phyloP scores from a whole-genome alignment of 169 alveolate genomes.

The Blepharisma undulans region DNA sequence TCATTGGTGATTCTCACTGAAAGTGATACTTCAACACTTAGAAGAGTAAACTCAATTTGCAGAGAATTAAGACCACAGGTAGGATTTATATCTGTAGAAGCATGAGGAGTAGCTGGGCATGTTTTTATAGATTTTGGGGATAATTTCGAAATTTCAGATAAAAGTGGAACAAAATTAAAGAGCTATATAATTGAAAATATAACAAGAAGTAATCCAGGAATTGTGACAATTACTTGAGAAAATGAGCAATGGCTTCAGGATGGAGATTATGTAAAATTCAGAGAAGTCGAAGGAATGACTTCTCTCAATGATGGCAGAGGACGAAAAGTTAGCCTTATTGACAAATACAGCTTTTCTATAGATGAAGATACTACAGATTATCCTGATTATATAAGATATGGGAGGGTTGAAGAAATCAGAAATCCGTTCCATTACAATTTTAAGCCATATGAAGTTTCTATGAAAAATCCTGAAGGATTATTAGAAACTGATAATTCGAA shows the following conservation, averaged over 20 bases:
- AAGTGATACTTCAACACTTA: slow-evolving; percentile 40
- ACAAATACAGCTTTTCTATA: slow-evolving; percentile 88
- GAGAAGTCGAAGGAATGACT: slow-evolving; percentile 96
- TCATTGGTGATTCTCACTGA: slow-evolving; percentile 84
- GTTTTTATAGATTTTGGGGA: slow-evolving; percentile 96
- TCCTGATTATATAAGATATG: slow-evolving; percentile 69
- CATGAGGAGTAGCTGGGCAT: slow-evolving; percentile 92
- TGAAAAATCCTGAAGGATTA: slow-evolving; percentile 82
- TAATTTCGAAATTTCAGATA: slow-evolving; percentile 84
- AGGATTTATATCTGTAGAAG: slow-evolving; percentile 63
- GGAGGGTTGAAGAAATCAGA: slow-evolving; percentile 91
- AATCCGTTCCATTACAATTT: slow-evolving; percentile 85
- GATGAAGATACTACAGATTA: slow-evolving; percentile 87
- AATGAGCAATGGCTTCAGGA: slow-evolving; percentile 91
- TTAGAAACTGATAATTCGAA: slow-evolving; percentile 92
- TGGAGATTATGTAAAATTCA: slow-evolving; percentile 95
- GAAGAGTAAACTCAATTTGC: slow-evolving; percentile 46
- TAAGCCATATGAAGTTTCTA: slow-evolving; percentile 77
- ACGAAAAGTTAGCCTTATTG: slow-evolving; percentile 81
- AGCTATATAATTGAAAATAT: neutral
- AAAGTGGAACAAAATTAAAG: neutral
- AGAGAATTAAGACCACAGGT: slow-evolving; percentile 47
- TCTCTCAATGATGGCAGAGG: slow-evolving; percentile 91
- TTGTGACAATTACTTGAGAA: slow-evolving; percentile 84
- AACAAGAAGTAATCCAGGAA: slow-evolving; percentile 64